phyloP scores from a whole-genome alignment of 2,329 filamentous ascomycete genomes.

The Aspergillus ibericus region DNA sequence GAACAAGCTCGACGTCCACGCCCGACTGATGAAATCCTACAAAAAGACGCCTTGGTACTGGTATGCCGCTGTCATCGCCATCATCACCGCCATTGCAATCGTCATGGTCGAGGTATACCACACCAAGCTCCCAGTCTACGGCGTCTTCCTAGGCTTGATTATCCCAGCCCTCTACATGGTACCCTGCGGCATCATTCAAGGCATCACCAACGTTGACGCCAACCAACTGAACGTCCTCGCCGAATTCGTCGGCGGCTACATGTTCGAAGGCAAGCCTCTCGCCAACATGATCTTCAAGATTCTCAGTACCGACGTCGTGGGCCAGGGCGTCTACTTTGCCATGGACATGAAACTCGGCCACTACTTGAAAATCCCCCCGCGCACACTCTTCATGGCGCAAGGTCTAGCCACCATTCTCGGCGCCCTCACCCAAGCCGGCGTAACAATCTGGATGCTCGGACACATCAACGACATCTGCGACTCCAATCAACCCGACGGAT shows the following conservation, averaged over 20 bases:
- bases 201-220: conserved; percentile 46
- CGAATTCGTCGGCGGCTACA: conserved; percentile 48
- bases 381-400: conserved; percentile 51
- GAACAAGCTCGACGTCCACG: conserved; percentile 46
- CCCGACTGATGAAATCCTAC: conserved; percentile 43
- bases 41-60: conserved; percentile 44
- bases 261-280: conserved; percentile 46
- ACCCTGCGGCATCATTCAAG: conserved; percentile 47
- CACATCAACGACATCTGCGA: conserved; percentile 46
- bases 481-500: conserved; percentile 45
- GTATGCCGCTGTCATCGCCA: conserved; percentile 39
- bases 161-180: conserved; percentile 47
- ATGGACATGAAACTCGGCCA: conserved; percentile 8
- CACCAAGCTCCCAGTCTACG: conserved; percentile 46
- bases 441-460: conserved; percentile 40
- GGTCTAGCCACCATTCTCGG: conserved; percentile 50
- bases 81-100: conserved; percentile 31
- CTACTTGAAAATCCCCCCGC: conserved; percentile 49
- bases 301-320: conserved; percentile 29
- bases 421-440: conserved; percentile 45
- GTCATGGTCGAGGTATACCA: conserved; percentile 44
- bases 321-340: conserved; percentile 6
- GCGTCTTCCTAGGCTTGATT: conserved; percentile 43
- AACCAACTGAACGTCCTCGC: conserved; percentile 47
- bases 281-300: conserved; percentile 25